phyloP scores from a whole-genome alignment of 2,329 filamentous ascomycete species.

The Apiospora rasikravindrae region DNA sequence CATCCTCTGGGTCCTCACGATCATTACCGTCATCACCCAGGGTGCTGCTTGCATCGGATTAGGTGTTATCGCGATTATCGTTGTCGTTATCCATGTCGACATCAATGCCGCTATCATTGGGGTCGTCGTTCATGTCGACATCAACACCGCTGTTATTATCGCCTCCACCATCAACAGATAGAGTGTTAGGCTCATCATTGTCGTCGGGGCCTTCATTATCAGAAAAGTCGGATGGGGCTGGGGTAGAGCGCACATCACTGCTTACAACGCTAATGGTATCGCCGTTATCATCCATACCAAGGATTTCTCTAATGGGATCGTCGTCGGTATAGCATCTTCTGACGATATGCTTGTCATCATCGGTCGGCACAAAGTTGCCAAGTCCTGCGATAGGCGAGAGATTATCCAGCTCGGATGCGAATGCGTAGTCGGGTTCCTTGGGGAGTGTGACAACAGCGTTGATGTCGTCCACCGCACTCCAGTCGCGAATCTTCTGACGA shows the following conservation, averaged over 20 bases:
- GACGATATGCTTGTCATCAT: slow-evolving; percentile 29
- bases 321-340: slow-evolving; percentile 32
- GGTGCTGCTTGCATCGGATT: background rate
- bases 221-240: background rate
- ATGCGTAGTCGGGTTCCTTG: slow-evolving; percentile 28
- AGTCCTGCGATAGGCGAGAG: slow-evolving; percentile 29
- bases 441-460: slow-evolving; percentile 30
- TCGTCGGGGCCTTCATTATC: background rate
- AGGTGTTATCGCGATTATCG: background rate
- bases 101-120: background rate
- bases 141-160: background rate
- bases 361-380: slow-evolving; percentile 24
- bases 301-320: background rate
- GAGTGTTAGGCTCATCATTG: background rate
- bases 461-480: slow-evolving; percentile 41
- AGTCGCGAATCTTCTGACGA: slow-evolving; percentile 36
- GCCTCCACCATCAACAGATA: background rate
- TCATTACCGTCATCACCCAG: slow-evolving; percentile 20
- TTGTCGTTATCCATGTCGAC: background rate
- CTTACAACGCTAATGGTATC: background rate
- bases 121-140: background rate
- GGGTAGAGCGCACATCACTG: background rate
- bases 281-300: background rate
- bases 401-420: slow-evolving; percentile 32
- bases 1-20: slow-evolving; percentile 10